These are phyloP conservation scores for Candida gorgasii DNA, from an alignment of 805 yeast species.

Conservation along the genomic window DNA sequence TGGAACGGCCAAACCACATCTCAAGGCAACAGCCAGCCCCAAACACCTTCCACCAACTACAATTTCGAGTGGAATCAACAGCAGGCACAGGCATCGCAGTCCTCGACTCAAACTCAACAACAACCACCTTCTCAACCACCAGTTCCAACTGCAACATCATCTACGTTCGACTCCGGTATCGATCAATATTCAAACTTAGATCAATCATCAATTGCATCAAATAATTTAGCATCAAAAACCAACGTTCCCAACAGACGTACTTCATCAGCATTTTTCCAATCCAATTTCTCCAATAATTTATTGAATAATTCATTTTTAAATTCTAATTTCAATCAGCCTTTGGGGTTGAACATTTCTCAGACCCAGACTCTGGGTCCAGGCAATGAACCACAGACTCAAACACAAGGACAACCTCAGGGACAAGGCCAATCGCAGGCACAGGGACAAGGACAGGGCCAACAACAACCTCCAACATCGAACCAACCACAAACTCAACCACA, in stretches of 20 bases:
- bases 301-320: conserved; percentile 17
- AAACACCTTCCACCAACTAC: conserved; percentile 16
- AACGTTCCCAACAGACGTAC: conserved; percentile 49
- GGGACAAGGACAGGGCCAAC: conserved; percentile 9
- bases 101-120: conserved; percentile 11
- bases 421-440: conserved; percentile 4
- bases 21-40: conserved; percentile 17
- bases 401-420: conserved; percentile 9
- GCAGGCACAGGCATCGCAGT: conserved; percentile 5
- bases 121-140: neutral
- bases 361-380: conserved; percentile 1
- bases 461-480: neutral
- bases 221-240: conserved; percentile 15
- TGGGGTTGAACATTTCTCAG: conserved; percentile 4
- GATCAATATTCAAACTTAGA: conserved; percentile 2
- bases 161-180: neutral
- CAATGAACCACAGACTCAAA: conserved; percentile 2
- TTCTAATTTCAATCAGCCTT: conserved; percentile 10
- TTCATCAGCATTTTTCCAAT: conserved; percentile 50
- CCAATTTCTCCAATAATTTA: conserved; percentile 17
- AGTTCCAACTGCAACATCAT: neutral
- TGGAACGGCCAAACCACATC: conserved; percentile 36
- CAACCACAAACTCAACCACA: conserved; percentile 12
- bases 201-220: conserved; percentile 19
- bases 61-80: conserved; percentile 17